Base-by-base conservation (phyloP, 2,329 filamentous ascomycete genomes). In the Ascochyta viciae-villosae region DNA sequence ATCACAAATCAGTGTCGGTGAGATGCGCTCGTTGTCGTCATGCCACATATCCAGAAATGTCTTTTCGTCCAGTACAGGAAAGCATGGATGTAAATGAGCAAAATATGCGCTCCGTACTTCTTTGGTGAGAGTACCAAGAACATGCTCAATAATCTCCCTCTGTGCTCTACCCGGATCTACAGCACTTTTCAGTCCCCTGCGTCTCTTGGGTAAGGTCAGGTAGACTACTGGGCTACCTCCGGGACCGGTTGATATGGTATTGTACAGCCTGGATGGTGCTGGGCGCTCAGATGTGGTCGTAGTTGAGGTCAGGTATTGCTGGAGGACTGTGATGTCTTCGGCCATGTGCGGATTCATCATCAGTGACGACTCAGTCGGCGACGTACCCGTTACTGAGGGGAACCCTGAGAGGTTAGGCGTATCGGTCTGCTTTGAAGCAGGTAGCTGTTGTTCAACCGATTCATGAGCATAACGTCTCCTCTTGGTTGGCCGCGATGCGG, bases 261-360 rank as follows among this genome's bases (percentile, higher is more conserved):
- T 51, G 42, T 65, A 67, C 0, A 38, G 23, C 34, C 58, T 62
- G 3, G 47, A 33, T 10, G 38, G 34, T 7, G 39, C 2, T 8
- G n/a, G 15, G 3, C 19, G 27, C 24, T 38, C 44, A 9, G 19
- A 22, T 13, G 37, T 22, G 37, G 19, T 31, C 3, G 54, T 47
- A 8, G 50, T 53, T 9, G 52, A 54, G 7, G 51, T 61, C 35
- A 67, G 19, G 29, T 67, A 65, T 31, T 64, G 57, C 29, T 65
- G 55, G 10, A 67, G 29, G 3, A 67, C 40, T 31, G 62, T 52
- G 8, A 67, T 67, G 19, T 67, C 61, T 41, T 65, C 64, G 10
- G 62, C 60, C 64, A 67, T 67, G 9, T 49, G 57, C 1, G 62
- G 59, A 27, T 63, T 63, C 62, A 67, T 63, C 61, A 63, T 63